A percentile compares a stretch with the other conserved stretches of the same genome.
These are phyloP conservation scores for Lasiodiplodia sp. DNA, from an alignment of 2,329 filamentous ascomycete genomes.

Conservation along the genomic window DNA sequence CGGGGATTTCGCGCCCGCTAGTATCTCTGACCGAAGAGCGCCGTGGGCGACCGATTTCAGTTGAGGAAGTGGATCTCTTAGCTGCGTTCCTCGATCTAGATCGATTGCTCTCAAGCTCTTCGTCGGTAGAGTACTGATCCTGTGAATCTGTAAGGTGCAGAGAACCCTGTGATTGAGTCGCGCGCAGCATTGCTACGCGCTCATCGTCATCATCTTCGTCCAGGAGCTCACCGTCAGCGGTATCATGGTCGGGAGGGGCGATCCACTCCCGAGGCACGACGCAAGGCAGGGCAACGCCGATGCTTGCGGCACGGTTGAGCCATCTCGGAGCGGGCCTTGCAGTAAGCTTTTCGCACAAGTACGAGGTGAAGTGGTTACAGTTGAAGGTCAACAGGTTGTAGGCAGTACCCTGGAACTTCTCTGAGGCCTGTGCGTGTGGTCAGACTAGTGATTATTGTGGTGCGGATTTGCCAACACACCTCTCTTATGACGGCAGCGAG, in stretches of 20 bases:
- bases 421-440: constrained; percentile 61
- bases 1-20: constrained; percentile 51
- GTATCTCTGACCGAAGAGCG: constrained; percentile 44
- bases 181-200: constrained; percentile 65
- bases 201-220: constrained; percentile 64
- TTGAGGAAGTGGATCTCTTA: constrained; percentile 13
- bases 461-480: constrained; percentile 35
- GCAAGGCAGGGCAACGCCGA: constrained; percentile 81
- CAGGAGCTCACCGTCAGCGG: constrained; percentile 73
- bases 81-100: constrained; percentile 2
- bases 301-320: constrained; percentile 84
- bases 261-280: constrained; percentile 85
- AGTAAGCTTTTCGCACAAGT: constrained; percentile 77
- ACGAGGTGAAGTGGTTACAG: constrained; percentile 87
- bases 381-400: constrained; percentile 86
- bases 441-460: constrained; percentile 27
- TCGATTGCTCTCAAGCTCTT: constrained; percentile 30
- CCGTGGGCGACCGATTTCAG: constrained; percentile 15
- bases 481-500: constrained; percentile 73
- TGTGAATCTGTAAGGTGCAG: constrained; percentile 33
- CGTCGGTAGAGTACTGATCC: constrained; percentile 42
- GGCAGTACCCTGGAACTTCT: constrained; percentile 75
- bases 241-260: constrained; percentile 77
- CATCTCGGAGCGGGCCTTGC: constrained; percentile 73
- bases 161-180: constrained; percentile 41